Evolutionary conservation across 192 early-diverging fungal species (phyloP), one percentile per base, ranked within the genome.

Genomic region (Bifiguratus adelaidae): DNA sequence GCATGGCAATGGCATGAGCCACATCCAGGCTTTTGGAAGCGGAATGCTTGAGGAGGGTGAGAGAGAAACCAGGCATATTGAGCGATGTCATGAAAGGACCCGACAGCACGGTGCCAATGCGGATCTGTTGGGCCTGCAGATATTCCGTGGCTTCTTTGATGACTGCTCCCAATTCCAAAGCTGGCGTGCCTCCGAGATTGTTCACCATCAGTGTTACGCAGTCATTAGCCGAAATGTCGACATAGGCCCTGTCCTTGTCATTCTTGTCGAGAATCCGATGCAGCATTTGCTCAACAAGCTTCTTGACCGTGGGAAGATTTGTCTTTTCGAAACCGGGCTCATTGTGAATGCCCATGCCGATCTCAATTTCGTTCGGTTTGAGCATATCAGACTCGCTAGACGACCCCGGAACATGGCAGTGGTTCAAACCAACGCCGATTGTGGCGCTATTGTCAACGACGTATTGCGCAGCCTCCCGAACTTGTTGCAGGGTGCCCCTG

Each of bases 291-390:
- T 50, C 47, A 3, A 83, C 65, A 25, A 86, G 56, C 4, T 64
- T 47, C 15, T 64, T 50, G 2, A 77, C 71, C 8, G 77, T 47
- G 28, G 60, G 55, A 9, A 82, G 47, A 5, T 51, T 36, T 33
- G 57, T 74, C 44, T 73, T 80, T 42, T 60, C 62, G 44, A 77
- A 75, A 3, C 89, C 89, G 8, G 85, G 72, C 64, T 92, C 89
- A 47, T 83, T 85, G 56, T 92, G 89, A 44, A 92, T 92, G 41
- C 85, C 85, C 71, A 86, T 80, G 3, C 89, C 88, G 33, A 88
- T 68, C 41, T 82, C 76, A 12, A 85, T 70, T 20, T 76, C 72
- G 48, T 69, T 53, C 22, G 71, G 60, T 2, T 50, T 40, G 6
- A 89, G 68, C n/a, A n/a, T n/a, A 13, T 55, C 64, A 18, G 76